Evolutionary conservation across 2,329 filamentous ascomycete genomes (phyloP), one percentile per base, ranked within the genome.

Genomic region (Phialophora tarda): DNA sequence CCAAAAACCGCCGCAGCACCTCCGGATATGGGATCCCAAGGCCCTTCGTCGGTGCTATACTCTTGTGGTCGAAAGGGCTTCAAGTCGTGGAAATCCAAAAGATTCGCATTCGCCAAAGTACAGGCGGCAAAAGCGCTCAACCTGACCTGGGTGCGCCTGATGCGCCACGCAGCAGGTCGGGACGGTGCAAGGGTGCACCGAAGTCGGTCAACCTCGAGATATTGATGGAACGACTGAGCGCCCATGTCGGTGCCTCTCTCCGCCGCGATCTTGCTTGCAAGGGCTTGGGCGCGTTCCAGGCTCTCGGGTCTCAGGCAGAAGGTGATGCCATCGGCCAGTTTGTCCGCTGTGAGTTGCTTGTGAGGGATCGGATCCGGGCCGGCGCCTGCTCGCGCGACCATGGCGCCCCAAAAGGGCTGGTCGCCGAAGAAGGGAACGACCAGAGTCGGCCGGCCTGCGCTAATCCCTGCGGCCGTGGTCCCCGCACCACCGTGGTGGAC

Each of bases 401-500:
- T 93, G 11, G 87, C 83, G 5, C 91, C 91, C 91, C 91, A 93
- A 74, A 93, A 93, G 0, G 89, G 89, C 76, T 93, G 91, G 71
- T 93, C 91, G 1, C 91, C 91, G 74, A 93, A 96, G 80, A 96
- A 96, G 0, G 92, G 92, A 0, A 96, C 88, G 1, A 96, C 84
- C 1, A 95, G 85, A 0, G 92, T 96, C 1, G 92, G 92, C 62
- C 88, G 88, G 21, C 91, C 92, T 0, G 88, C 86, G n/a, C 89
- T 86, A 67, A 96, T 91, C n/a, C 92, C 92, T 0, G 91, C 91
- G 0, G 92, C 92, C 1, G 91, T 95, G 1, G 92, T 96, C 21
- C 92, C 92, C 8, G 92, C 92, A 64, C 92, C 92, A 24, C 92
- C 92, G 69, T 96, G 92, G 74, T 96, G 92, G 6, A 94, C 89